Conservation (phyloP, 805 yeast genomes). For the Saccharomycopsis selenospora region DNA sequence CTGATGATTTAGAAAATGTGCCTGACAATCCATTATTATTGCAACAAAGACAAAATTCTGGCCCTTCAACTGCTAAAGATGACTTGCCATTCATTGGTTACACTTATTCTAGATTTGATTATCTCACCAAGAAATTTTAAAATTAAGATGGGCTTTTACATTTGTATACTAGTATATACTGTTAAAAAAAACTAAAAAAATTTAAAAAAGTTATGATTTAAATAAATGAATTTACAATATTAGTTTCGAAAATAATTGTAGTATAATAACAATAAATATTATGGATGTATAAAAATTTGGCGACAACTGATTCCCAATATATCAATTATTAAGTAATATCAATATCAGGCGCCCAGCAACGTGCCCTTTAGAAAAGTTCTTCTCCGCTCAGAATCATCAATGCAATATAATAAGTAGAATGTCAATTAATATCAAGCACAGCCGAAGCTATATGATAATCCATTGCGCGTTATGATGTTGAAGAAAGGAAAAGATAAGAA, state of each 20-base stretch:
- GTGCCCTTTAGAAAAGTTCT: too few relatives aligned
- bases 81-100: constrained; percentile 47
- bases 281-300: constrained; percentile 24
- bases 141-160: neutral
- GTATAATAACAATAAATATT: neutral
- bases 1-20: constrained; percentile 41
- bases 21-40: constrained; percentile 39
- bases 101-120: constrained; percentile 42
- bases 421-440: too few relatives aligned
- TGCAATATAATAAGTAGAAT: too few relatives aligned
- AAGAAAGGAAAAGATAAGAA: too few relatives aligned
- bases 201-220: too few relatives aligned
- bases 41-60: constrained; percentile 25
- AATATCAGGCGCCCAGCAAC: constrained; percentile 39
- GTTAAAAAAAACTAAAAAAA: too few relatives aligned
- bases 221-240: too few relatives aligned
- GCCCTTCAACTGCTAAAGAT: constrained; percentile 21
- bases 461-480: too few relatives aligned
- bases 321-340: constrained; percentile 27
- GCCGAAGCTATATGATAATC: too few relatives aligned
- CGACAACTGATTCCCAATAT: constrained; percentile 36
- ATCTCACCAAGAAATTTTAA: constrained; percentile 36
- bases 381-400: too few relatives aligned
- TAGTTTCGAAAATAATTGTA: neutral
- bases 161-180: constrained; percentile 1